Evolutionary conservation across 345 rosid genomes (phyloP), one percentile per base, ranked within the genome.

Genomic region (Melaleuca quinquenervia): DNA sequence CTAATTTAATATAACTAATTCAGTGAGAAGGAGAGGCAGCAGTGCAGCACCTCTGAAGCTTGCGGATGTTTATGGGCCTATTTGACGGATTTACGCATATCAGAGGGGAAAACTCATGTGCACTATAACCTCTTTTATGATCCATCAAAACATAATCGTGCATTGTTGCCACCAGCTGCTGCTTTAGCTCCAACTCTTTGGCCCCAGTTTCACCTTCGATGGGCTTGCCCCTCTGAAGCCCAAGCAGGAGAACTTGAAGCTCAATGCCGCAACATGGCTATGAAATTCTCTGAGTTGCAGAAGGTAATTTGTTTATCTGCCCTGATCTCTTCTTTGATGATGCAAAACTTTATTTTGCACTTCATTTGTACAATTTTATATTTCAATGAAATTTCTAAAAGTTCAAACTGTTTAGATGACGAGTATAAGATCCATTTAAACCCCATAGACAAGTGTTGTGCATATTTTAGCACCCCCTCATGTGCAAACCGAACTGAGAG

Each of bases 121-220:
- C 99, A 97, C 90, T 91, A 90, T 90, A 97, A 97, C 90, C 93
- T 93, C 49, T 94, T 95, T 83, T 97, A 94, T 87, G 92, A 95
- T 90, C 93, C 95, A 83, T 82, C 86, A 48, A 95, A 87, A 91
- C 91, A 94, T 86, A 62, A 88, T 70, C 92, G 91, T 70, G 90
- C 95, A 74, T 90, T 97, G 84, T 86, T 94, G 84, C 99, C 98
- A 87, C 98, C 99, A 6, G 99, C 99, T 21, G 99, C 99, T 88
- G 98, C 99, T 89, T 91, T 97, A 84, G 98, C 99, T 82, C 99
- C 99, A 52, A 95, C 97, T 32, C 89, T 97, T 76, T 97, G 99
- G 99, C 99, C 99, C 32, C 97, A 94, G 80, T 97, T 96, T 90
- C 99, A 96, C 91, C 98, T 97, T 80, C 96, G 99, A 29, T 97